Base-by-base conservation (phyloP, 352 stramenopile genomes). In the Pythium pectinolyticum region DNA sequence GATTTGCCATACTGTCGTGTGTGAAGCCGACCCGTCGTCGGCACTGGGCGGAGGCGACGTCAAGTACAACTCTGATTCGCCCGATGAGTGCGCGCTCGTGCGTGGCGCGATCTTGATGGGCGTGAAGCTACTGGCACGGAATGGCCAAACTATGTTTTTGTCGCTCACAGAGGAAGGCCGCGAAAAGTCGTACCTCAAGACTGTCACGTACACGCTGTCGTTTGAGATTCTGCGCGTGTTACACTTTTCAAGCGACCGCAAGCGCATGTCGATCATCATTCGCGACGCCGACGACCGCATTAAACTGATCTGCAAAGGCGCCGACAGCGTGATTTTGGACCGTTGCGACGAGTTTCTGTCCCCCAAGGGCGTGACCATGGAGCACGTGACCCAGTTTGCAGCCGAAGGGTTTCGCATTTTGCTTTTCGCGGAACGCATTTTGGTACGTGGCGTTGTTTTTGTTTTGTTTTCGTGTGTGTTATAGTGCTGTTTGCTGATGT, bases 81-180 rank as follows among this genome's bases (percentile, higher is more conserved):
- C 94, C 0, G 94, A 98, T 61, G 94, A 98, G 63, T 88, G 88
- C 34, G 94, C 94, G 8, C 75, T 98, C 0, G 94, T 98, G 0
- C 69, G 84, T 19, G 91, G 86, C 3, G 91, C 87, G 0, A 73
- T 78, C 28, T 48, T 65, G 2, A 89, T 97, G 68, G 94, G 94
- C 0, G 69, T 97, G 2, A 80, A 85, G 20, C 80, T 98, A 19
- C 68, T 95, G 7, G 79, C 73, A 11, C 72, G 80, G 31, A 85
- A 74, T 32, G 78, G 71, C 0, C 63, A 80, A 19, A 72, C 79
- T 28, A 51, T 92, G 40, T 80, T 82, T 52, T 35, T 92, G n/a
- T 76, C 79, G 14, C 66, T 89, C 15, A 87, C 80, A 0, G 80
- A 92, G 54, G 80, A 90, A 74, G 62, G 61, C 0, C 72, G 69